Evolutionary conservation across 2,329 filamentous ascomycete genomes (phyloP).

Genomic region (Verticillium albo-atrum): DNA sequence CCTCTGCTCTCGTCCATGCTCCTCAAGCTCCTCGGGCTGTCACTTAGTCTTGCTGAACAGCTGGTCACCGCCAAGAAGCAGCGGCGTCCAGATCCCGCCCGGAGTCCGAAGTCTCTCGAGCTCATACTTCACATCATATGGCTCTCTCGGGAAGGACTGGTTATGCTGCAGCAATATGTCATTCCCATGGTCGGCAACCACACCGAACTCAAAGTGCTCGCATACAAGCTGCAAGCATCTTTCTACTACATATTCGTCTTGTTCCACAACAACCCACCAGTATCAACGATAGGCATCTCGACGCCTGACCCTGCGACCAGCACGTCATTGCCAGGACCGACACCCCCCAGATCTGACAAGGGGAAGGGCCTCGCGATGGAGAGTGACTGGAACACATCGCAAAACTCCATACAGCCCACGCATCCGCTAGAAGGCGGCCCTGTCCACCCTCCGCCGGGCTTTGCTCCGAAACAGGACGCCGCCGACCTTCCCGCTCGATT

Average conservation of each 20-base stretch:
- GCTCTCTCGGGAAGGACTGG: constrained; percentile 86
- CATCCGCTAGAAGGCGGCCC: constrained; percentile 54
- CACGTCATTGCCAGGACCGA: constrained; percentile 14
- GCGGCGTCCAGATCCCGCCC: constrained; percentile 73
- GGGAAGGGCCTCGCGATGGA: constrained; percentile 45
- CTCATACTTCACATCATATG: constrained; percentile 88
- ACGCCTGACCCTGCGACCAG: constrained; percentile 39
- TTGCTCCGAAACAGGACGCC: constrained; percentile 32
- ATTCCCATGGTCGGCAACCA: constrained; percentile 77
- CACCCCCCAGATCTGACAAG: constrained; percentile 36
- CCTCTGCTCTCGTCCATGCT: constrained; percentile 76
- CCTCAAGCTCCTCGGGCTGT: constrained; percentile 87
- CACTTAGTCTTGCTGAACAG: constrained; percentile 80
- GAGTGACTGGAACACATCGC: constrained; percentile 35
- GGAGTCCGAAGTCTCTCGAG: constrained; percentile 73
- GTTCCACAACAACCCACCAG: constrained; percentile 84
- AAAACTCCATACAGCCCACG: constrained; percentile 41
- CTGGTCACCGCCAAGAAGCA: constrained; percentile 79
- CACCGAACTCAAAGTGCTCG: constrained; percentile 81
- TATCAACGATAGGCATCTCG: constrained; percentile 57
- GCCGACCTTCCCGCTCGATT: constrained; percentile 44
- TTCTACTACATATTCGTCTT: constrained; percentile 97
- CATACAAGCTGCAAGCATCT: constrained; percentile 86
- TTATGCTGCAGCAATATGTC: constrained; percentile 83
- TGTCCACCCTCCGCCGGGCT: constrained; percentile 52